Evolutionary conservation across 2,329 filamentous ascomycete species (phyloP).

Genomic region (Macrophomina pseudophaseolina): DNA sequence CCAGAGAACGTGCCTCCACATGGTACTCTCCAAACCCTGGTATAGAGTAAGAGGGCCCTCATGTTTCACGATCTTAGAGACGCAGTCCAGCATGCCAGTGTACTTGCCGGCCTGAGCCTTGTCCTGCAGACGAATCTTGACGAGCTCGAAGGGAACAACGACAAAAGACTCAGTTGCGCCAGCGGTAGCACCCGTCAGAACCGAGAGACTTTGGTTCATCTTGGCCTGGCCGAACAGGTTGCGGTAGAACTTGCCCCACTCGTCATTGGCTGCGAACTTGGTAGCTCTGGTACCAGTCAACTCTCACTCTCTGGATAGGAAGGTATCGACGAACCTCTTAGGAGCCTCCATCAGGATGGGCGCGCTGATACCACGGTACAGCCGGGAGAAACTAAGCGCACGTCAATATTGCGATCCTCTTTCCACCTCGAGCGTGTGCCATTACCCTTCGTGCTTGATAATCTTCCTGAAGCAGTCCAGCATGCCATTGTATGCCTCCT

Average conservation of each 20-base stretch:
- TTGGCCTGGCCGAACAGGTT: conserved; percentile 81
- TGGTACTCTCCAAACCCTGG: conserved; percentile 93
- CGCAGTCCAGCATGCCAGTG: conserved; percentile 79
- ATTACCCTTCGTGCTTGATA: conserved; percentile 89
- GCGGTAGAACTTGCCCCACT: conserved; percentile 95
- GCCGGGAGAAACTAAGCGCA: conserved; percentile 71
- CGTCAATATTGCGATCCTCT: conserved; percentile 3
- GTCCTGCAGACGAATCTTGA: conserved; percentile 98
- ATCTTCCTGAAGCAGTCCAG: conserved; percentile 98
- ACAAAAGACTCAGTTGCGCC: conserved; percentile 96
- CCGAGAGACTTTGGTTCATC: conserved; percentile 89
- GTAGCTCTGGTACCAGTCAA: conserved; percentile 67
- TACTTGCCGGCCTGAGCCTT: conserved; percentile 90
- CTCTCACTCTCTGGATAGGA: neutral
- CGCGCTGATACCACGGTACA: conserved; percentile 94
- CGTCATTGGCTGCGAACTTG: conserved; percentile 98
- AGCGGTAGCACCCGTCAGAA: conserved; percentile 91
- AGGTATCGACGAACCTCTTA: conserved; percentile 62
- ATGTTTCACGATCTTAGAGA: conserved; percentile 78
- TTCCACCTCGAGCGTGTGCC: neutral
- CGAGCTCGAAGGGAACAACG: conserved; percentile 95
- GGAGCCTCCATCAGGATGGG: conserved; percentile 98
- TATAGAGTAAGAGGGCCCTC: conserved; percentile 90
- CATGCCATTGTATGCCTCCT: conserved; percentile 95
- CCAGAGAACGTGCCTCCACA: conserved; percentile 96